phyloP scores from a whole-genome alignment of 495 filamentous ascomycete species.

The Penicillium herquei region DNA sequence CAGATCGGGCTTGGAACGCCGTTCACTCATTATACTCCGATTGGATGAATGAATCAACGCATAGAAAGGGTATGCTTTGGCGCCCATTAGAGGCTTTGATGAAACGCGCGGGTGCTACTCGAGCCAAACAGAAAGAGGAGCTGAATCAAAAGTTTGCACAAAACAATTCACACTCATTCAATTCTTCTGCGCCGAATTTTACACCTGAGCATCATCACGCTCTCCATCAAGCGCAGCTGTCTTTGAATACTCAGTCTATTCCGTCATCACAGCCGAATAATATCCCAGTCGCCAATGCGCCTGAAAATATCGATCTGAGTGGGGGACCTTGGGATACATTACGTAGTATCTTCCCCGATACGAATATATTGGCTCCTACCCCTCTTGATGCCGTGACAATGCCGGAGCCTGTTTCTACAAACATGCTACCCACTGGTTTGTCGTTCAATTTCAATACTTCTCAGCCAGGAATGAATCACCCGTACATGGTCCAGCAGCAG shows the following conservation, averaged over 20 bases:
- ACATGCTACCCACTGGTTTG: constrained; percentile 3
- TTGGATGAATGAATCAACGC: constrained; percentile 49
- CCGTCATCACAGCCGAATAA: not conserved
- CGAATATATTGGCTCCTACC: constrained; percentile 26
- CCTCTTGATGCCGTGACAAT: constrained; percentile 10
- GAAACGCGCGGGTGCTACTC: constrained; percentile 54
- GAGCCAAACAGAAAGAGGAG: constrained; percentile 34
- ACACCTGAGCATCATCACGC: constrained; percentile 5
- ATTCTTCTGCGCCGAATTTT: constrained; percentile 5
- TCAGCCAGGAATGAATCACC: constrained; percentile 1
- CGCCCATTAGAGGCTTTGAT: constrained; percentile 69
- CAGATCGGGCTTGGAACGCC: constrained; percentile 79
- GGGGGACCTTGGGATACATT: constrained; percentile 29
- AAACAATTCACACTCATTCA: constrained; percentile 1
- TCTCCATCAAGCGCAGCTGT: constrained; percentile 20
- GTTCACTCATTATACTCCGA: constrained; percentile 59
- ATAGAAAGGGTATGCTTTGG: constrained; percentile 69
- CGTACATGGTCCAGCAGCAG: constrained; percentile 13
- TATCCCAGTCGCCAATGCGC: not conserved
- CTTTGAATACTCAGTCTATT: constrained; percentile 1
- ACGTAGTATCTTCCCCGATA: constrained; percentile 31
- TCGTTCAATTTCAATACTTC: constrained; percentile 10
- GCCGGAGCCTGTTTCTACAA: constrained; percentile 5
- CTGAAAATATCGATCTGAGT: constrained; percentile 30
- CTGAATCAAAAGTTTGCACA: constrained; percentile 23